Evolutionary conservation across 2,329 filamentous ascomycete species (phyloP).

Genomic region (Curvularia sp.): DNA sequence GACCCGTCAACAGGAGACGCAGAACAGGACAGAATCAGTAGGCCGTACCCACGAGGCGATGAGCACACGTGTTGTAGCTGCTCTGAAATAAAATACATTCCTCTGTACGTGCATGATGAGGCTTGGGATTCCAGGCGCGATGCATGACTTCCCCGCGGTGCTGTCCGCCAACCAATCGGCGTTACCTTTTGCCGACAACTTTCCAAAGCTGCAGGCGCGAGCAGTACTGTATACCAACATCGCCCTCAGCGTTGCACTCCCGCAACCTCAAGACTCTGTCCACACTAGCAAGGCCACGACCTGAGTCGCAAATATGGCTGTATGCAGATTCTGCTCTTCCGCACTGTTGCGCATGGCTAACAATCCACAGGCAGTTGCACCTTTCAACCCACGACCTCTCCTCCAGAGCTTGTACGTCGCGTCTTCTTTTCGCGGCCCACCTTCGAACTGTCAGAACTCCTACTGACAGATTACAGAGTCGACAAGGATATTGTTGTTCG

Average conservation of each 20-base stretch:
- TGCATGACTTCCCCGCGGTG: conserved; percentile 15
- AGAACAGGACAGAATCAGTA: background rate
- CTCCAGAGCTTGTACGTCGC: conserved; percentile 83
- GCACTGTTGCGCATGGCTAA: conserved; percentile 25
- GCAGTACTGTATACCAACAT: conserved; percentile 3
- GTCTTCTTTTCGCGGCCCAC: background rate
- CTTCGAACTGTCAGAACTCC: background rate
- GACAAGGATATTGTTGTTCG: conserved; percentile 90
- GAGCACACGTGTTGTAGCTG: background rate
- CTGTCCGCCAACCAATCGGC: conserved; percentile 13
- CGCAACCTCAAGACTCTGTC: conserved; percentile 6
- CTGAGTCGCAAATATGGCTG: conserved; percentile 49
- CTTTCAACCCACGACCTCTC: conserved; percentile 95
- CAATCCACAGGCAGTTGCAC: conserved; percentile 64
- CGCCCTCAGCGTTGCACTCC: conserved; percentile 4
- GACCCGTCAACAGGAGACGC: background rate
- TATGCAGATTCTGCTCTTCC: conserved; percentile 19
- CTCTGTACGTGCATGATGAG: background rate
- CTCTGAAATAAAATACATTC: background rate
- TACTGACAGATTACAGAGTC: conserved; percentile 63
- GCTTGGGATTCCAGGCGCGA: background rate
- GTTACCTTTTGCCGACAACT: conserved; percentile 22
- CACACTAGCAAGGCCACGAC: background rate
- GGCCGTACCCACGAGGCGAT: too few species aligned
- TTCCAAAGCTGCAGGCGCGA: conserved; percentile 25